Evolutionary conservation across 2,329 filamentous ascomycete genomes (phyloP), one percentile per base, ranked within the genome.

Genomic region (Davidsoniella eucalypti): DNA sequence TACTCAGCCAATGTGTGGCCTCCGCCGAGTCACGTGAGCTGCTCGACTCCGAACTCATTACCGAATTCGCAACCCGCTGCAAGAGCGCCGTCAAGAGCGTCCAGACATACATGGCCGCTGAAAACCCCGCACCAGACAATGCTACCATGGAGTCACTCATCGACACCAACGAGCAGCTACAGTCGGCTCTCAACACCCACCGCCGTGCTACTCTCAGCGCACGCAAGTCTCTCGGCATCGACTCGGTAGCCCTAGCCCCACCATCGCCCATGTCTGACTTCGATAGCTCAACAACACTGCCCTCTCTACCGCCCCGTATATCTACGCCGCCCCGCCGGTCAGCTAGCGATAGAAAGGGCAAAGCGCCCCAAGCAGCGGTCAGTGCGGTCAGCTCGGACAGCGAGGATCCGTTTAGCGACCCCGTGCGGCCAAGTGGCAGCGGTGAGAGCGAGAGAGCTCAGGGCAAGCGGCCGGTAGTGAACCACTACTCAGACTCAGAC

Each of bases 121-220:
- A 83, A 51, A 76, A 86, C 61, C 88, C 90, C 0, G 62, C 76
- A 1, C 88, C 90, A 0, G 92, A 96, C 63, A 90, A 94, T 59
- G 83, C 94, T 57, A 96, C 90, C 1, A 87, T 96, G 75, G 80
- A 92, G 61, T 88, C 80, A 12, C 69, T 98, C 54, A 94, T 98
- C 59, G 87, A 95, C 64, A 92, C 87, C 12, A 94, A 94, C 61
- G 92, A 96, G 64, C 84, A 90, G 61, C 71, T 98, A 26, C 84
- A 86, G 54, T 77, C 84, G 42, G 82, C 88, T 0, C 71, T 90
- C 39, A 92, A 80, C 55, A 80, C 87, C 61, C 86, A 95, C 63
- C 86, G 94, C 64, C 79, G 87, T 50, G 82, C 87, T 8, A 69
- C 93, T 39, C 65, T 82, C n/a, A 72, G 71, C 52, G 76, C 78